Base-by-base conservation (phyloP, 2,329 filamentous ascomycete genomes). In the Aspergillus sp. region DNA sequence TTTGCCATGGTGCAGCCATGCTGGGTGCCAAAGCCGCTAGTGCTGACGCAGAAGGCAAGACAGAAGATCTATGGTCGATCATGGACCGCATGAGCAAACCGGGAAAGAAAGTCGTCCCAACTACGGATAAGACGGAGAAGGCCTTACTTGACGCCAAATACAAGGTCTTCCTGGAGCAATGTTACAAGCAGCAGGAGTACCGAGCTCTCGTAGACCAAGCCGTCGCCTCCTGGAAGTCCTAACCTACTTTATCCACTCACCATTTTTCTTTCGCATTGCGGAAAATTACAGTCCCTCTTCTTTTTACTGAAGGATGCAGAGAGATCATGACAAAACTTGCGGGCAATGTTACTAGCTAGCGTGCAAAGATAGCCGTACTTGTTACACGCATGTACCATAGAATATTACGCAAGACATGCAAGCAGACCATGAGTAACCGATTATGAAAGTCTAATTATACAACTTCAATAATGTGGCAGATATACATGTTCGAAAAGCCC, bases 41-140 rank as follows among this genome's bases (percentile, higher is more conserved):
- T 69, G 89, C 90, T 32, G 88, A 90, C 70, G 83, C 84, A 41
- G 84, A 90, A 9, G 91, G 91, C 48, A 88, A 89, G 70, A 93
- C 91, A 0, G 93, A 97, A 80, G 86, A 90, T 43, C 81, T 99
- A 63, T 99, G 95, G 95, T 86, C 88, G 68, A 97, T 99, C 74
- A 99, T 99, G 95, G 91, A 96, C 76, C 87, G 92, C 59, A 95
- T 97, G 89, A 96, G 91, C 80, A 97, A 97, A 83, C 90, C 92
- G 8, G 95, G 94, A 32, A 91, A 89, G 70, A 86, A 92, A 52
- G 89, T 97, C 2, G 84, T 88, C 75, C 92, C 94, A 0, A 87
- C 87, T 21, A 85, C 82, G 56, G 86, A 96, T 73, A 78, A 81
- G 61, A 84, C 85, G 10, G 89, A 97, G 82, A 93, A 90, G 82